Conservation (phyloP, 805 yeast genomes). For the Starmerella cellae region DNA sequence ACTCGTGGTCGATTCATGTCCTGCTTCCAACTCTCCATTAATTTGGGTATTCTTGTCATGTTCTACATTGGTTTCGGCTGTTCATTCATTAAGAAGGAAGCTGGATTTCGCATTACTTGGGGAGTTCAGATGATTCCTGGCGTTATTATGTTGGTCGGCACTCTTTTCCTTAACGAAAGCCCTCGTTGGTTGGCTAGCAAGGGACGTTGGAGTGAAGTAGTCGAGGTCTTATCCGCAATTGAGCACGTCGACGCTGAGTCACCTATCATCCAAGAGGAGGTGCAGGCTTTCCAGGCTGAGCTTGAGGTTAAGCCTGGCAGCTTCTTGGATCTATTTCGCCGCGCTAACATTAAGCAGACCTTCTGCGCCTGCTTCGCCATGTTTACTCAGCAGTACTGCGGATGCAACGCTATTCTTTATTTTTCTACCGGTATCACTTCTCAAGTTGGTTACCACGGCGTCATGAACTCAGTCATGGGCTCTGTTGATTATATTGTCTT, state of each 20-base stretch:
- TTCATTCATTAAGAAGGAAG: conserved; percentile 31
- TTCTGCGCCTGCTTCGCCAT: conserved; percentile 59
- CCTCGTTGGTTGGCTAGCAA: conserved; percentile 58
- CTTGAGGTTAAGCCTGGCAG: conserved; percentile 30
- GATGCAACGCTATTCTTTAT: conserved; percentile 80
- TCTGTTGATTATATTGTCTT: conserved; percentile 42
- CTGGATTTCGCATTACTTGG: conserved; percentile 61
- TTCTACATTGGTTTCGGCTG: conserved; percentile 44
- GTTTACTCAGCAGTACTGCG: conserved; percentile 79
- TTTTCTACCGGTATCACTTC: conserved; percentile 70
- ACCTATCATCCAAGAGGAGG: conserved; percentile 27
- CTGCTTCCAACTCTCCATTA: conserved; percentile 57
- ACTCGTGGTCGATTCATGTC: conserved; percentile 67
- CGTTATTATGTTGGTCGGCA: conserved; percentile 42
- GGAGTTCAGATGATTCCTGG: conserved; percentile 64
- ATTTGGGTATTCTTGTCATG: conserved; percentile 61
- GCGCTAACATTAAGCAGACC: conserved; percentile 30
- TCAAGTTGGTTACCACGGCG: conserved; percentile 41
- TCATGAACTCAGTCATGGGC: conserved; percentile 53
- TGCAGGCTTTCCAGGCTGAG: conserved; percentile 32
- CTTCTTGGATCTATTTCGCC: conserved; percentile 32
- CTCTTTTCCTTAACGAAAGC: conserved; percentile 58
- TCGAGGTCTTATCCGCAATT: conserved; percentile 40
- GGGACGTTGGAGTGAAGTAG: conserved; percentile 43
- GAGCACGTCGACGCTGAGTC: conserved; percentile 25